These are phyloP conservation scores for Xylaria curta DNA, from an alignment of 495 filamentous ascomycete species.

Conservation along the genomic window DNA sequence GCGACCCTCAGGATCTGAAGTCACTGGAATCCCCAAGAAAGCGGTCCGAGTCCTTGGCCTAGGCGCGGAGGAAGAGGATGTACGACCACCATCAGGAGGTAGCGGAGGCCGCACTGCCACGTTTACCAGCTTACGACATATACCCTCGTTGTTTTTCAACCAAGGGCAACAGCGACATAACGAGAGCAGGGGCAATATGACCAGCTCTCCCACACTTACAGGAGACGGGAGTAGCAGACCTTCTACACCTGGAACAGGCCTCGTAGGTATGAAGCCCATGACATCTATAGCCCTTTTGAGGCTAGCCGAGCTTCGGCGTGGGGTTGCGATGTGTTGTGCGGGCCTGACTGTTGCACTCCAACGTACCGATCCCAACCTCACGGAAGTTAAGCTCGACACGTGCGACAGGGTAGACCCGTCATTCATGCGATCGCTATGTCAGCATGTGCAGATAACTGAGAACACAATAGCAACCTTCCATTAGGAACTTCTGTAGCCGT, in stretches of 20 bases:
- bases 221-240: conserved; percentile 5
- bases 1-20: conserved; percentile 27
- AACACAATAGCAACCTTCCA: conserved; percentile 31
- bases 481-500: not conserved
- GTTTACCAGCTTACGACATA: conserved; percentile 4
- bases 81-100: conserved; percentile 12
- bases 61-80: conserved; percentile 26
- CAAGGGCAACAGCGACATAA: conserved; percentile 18
- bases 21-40: conserved; percentile 44
- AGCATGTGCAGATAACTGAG: conserved; percentile 50
- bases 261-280: conserved; percentile 26
- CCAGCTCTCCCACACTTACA: not conserved
- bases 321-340: conserved; percentile 47
- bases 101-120: conserved; percentile 14
- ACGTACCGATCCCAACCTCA: conserved; percentile 28
- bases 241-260: conserved; percentile 16
- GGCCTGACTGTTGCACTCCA: conserved; percentile 49
- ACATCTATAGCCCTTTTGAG: conserved; percentile 26
- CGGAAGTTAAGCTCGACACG: conserved; percentile 25
- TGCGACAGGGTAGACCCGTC: conserved; percentile 39
- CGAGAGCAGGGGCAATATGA: not conserved
- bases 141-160: conserved; percentile 18
- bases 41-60: conserved; percentile 51
- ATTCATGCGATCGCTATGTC: conserved; percentile 50
- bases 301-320: conserved; percentile 43